Base-by-base conservation (phyloP, 305 asterid genomes). In the Fraxinus floribunda region DNA sequence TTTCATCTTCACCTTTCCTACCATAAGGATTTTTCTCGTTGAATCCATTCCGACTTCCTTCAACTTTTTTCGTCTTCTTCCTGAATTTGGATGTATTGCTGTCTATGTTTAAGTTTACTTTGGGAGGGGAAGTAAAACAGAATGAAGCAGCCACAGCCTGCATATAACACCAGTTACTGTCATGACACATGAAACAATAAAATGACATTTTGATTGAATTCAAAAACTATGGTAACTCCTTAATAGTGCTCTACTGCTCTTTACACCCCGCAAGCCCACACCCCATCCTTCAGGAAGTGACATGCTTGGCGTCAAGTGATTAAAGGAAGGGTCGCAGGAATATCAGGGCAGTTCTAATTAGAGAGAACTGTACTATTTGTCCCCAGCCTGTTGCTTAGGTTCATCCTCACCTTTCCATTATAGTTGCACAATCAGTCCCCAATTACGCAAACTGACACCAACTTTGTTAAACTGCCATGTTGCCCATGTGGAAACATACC, bases 101-200 rank as follows among this genome's bases (percentile, higher is more conserved):
- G 81, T 93, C 98, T 46, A 94, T 91, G 89, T 91, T 92, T 60
- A 96, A 34, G 87, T 87, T 89, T 39, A 93, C 93, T 80, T 87
- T 90, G 5, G 99, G 98, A 66, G 98, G 99, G 74, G 87, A 85
- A 3, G 89, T 81, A 76, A 94, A 91, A 77, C 98, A 91, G 88
- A 96, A 96, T 6, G 98, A 96, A 73, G 98, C 90, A 83, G 99
- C 98, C 87, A 96, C 98, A 22, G 92, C 98, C 99, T 96, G 92
- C 87, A 83, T 52, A 62, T 70, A 36, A 5, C 71, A 46, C 29
- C 10, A 15, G n/a, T 44, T 5, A 76, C 64, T 41, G 36, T 35
- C 22, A 66, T 29, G 74, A 82, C 24, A 52, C 22, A 66, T 13
- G 75, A 29, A 34, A 82, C 18, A 15, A 39, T 22, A 68, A 34